Conservation (phyloP, 2,329 filamentous ascomycete species). For the Colletotrichum sp. region DNA sequence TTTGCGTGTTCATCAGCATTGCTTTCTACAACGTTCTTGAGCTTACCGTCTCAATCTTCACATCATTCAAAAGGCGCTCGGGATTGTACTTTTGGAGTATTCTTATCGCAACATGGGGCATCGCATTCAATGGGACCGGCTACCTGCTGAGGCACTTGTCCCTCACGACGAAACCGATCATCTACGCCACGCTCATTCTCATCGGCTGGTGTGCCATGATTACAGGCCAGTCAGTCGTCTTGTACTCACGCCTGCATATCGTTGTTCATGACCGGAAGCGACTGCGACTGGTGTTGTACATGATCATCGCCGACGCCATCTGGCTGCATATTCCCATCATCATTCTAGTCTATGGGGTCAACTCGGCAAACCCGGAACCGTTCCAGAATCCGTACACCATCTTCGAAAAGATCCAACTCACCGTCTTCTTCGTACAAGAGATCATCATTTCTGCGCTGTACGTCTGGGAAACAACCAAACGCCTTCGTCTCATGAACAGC, state of each 20-base stretch:
- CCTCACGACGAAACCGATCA: conserved; percentile 33
- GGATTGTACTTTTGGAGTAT: conserved; percentile 47
- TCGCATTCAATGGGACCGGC: conserved; percentile 44
- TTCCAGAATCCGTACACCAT: conserved; percentile 45
- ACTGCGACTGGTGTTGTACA: conserved; percentile 53
- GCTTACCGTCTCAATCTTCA: conserved; percentile 38
- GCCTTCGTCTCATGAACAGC: conserved; percentile 26
- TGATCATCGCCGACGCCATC: conserved; percentile 61
- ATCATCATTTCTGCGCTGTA: conserved; percentile 56
- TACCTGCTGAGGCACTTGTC: conserved; percentile 51
- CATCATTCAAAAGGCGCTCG: conserved; percentile 36
- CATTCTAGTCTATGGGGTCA: conserved; percentile 58
- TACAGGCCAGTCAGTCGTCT: conserved; percentile 63
- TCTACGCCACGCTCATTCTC: conserved; percentile 39
- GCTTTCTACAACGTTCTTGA: conserved; percentile 41
- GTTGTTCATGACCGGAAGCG: conserved; percentile 54
- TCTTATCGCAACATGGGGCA: conserved; percentile 36
- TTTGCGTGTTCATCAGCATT: conserved; percentile 33
- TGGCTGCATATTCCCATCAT: conserved; percentile 59
- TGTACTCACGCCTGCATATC: conserved; percentile 67
- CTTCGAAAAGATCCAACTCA: conserved; percentile 43
- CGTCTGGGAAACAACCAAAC: conserved; percentile 55
- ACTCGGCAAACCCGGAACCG: conserved; percentile 36
- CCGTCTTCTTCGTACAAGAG: background rate
- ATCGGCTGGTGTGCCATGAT: conserved; percentile 57